Evolutionary conservation across 164 flowering plant species (phyloP), one percentile per base, ranked within the genome.

Genomic region (Kingdonia uniflora): DNA sequence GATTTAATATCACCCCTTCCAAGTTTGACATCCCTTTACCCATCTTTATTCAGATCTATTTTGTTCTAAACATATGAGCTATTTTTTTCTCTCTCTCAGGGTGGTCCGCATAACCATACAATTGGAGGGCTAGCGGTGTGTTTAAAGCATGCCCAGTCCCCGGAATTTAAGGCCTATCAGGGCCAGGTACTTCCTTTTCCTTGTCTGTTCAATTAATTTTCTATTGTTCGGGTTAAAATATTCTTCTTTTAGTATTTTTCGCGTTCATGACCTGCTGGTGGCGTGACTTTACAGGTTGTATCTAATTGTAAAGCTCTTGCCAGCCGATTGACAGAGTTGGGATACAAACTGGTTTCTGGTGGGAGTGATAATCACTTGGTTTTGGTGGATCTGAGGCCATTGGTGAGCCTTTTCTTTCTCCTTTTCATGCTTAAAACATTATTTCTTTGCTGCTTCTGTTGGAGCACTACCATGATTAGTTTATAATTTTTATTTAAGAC

Each of bases 51-150:
- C 4, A 29, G 35, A 29, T 29, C 4, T 29, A 29, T 29, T 8
- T 4, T 29, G 35, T 3, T 3, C 8, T 29, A 29, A 8, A 29
- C 4, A 29, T 3, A 29, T 29, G 35, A 29, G 35, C 4, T 29
- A 29, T 3, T 3, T 29, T 29, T 29, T 8, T 29, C 8, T 26
- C 21, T 14, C 0, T 49, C 29, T 52, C 83, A 91, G 97, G 97
- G 96, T 50, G 97, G 97, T 65, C 97, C 96, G 54, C 97, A 91
- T 68, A 91, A 91, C 73, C 95, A 87, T 80, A 87, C 95, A 15
- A 87, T 85, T 55, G 95, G 84, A 6, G 97, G 92, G 21, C 75
- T 83, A 33, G 78, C 90, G 19, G 90, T 86, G 19, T 79, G 79
- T 58, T 62, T 86, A 63, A 81, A 80, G 66, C 66, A 74, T 65